phyloP scores from a whole-genome alignment of 768 basidiomycete genomes.

The Mycena capillaripes region DNA sequence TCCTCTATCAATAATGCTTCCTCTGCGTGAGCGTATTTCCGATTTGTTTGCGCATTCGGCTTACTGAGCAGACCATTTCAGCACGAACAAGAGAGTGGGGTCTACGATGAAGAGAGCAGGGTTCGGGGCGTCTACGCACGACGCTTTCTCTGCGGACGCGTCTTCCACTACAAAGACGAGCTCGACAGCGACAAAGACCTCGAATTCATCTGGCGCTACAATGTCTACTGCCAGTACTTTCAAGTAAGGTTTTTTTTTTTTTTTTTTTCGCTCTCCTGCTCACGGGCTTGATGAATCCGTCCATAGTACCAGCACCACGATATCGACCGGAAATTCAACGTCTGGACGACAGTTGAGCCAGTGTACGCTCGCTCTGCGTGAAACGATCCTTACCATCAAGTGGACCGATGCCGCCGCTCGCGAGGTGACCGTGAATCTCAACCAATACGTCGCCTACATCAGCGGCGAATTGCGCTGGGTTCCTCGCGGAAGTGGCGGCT shows the following conservation, averaged over 20 bases:
- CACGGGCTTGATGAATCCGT: not conserved
- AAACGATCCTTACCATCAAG: slow-evolving; percentile 12
- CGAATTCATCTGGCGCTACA: not conserved
- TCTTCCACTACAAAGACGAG: not conserved
- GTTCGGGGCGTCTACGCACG: not conserved
- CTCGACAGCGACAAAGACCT: slow-evolving; percentile 1
- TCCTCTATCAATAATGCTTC: not conserved
- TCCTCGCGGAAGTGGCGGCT: slow-evolving; percentile 10
- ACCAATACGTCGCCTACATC: slow-evolving; percentile 19
- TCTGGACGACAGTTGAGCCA: slow-evolving; percentile 7
- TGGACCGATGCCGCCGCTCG: not conserved
- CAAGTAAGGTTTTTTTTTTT: not conserved
- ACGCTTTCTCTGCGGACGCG: not conserved
- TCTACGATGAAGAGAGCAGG: too few relatives aligned
- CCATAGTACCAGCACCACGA: not conserved
- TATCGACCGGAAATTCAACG: not conserved
- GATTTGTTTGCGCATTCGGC: not conserved
- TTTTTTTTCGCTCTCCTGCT: slow-evolving; percentile 1
- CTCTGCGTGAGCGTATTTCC: slow-evolving; percentile 1
- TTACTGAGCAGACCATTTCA: not conserved
- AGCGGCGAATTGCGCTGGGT: slow-evolving; percentile 9
- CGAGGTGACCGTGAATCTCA: slow-evolving; percentile 12
- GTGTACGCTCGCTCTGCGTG: slow-evolving; percentile 14
- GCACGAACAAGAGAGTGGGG: not conserved
- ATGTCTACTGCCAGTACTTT: not conserved